Percentiles rank a stretch among this genome's conserved stretches.
These are phyloP conservation scores for Candida oleophila DNA, from an alignment of 805 yeast species.

Conservation along the genomic window DNA sequence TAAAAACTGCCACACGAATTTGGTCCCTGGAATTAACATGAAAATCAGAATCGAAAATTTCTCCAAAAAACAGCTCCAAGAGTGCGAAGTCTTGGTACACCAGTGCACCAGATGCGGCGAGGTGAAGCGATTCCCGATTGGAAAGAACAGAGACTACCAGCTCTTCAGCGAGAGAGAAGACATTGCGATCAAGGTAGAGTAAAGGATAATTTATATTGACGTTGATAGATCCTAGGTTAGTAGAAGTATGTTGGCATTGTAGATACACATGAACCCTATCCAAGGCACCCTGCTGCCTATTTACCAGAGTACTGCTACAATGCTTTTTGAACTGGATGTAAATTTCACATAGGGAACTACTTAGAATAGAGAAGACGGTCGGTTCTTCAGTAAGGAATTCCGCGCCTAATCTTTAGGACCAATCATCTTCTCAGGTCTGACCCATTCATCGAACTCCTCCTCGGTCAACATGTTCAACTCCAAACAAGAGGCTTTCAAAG, in stretches of 20 bases:
- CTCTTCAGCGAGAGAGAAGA: conserved; percentile 45
- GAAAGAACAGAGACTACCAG: conserved; percentile 48
- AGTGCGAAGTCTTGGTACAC: conserved; percentile 45
- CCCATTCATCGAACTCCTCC: conserved; percentile 94
- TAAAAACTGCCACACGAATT: conserved; percentile 57
- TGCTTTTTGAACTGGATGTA: too few relatives aligned
- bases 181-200: conserved; percentile 10
- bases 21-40: conserved; percentile 49
- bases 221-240: too few relatives aligned
- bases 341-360: too few relatives aligned
- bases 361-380: too few relatives aligned
- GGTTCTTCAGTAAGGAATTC: too few relatives aligned
- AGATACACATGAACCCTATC: too few relatives aligned
- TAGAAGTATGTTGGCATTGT: too few relatives aligned
- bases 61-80: conserved; percentile 23
- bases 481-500: conserved; percentile 91
- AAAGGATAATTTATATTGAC: too few relatives aligned
- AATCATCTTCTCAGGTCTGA: conserved; percentile 96
- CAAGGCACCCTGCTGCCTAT: too few relatives aligned
- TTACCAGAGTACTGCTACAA: too few relatives aligned
- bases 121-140: conserved; percentile 60
- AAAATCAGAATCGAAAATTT: conserved; percentile 39
- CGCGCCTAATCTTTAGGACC: conserved; percentile 64
- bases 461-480: conserved; percentile 82
- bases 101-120: conserved; percentile 53